These are phyloP conservation scores for Auriscalpium vulgare DNA, from an alignment of 768 basidiomycete species.

Conservation along the genomic window DNA sequence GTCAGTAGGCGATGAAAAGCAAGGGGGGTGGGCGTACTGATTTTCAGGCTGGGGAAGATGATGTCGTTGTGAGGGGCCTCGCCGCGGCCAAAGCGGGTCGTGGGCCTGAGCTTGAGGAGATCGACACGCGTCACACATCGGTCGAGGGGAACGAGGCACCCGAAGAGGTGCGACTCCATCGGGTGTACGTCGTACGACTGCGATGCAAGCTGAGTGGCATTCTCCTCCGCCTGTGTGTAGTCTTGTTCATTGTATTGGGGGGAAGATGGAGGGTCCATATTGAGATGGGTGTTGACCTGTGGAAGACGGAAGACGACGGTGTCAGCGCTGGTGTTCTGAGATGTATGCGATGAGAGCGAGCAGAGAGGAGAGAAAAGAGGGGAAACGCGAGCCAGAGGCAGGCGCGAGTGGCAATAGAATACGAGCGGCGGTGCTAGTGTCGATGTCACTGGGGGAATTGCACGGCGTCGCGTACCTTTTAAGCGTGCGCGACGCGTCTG, in stretches of 20 bases:
- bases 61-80: conserved; percentile 31
- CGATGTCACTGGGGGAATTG: too few relatives aligned
- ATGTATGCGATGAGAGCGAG: too few relatives aligned
- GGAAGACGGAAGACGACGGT: too few relatives aligned
- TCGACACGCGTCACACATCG: conserved; percentile 6
- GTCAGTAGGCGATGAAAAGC: conserved; percentile 21
- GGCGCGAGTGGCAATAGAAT: too few relatives aligned
- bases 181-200: conserved; percentile 1
- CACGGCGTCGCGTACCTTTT: too few relatives aligned
- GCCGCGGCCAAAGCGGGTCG: conserved; percentile 8
- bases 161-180: conserved; percentile 9
- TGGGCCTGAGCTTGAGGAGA: conserved; percentile 4
- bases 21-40: conserved; percentile 43
- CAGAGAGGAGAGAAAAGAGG: too few relatives aligned
- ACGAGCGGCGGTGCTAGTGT: too few relatives aligned
- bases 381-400: too few relatives aligned
- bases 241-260: not conserved
- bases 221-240: conserved; percentile 6
- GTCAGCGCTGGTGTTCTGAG: too few relatives aligned
- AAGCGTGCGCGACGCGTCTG: too few relatives aligned
- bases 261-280: too few relatives aligned
- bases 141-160: conserved; percentile 7
- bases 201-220: conserved; percentile 12
- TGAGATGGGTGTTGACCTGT: too few relatives aligned
- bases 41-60: conserved; percentile 60